Base-by-base conservation (phyloP, 192 early-diverging fungal genomes). In the Coemansia sp. region DNA sequence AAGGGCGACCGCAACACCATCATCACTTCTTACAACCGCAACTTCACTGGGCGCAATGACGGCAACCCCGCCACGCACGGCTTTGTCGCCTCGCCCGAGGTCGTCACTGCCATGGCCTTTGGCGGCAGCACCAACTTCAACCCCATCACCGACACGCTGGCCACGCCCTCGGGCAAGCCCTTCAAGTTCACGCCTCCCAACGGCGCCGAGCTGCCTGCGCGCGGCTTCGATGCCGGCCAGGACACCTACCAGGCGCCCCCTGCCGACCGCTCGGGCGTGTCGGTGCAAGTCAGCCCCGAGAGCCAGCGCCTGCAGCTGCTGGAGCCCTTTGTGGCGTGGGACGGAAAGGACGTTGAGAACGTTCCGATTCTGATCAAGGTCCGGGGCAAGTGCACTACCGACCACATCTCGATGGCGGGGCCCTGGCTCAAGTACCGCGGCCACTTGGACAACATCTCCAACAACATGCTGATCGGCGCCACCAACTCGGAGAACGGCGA, bases 381-480 rank as follows among this genome's bases (percentile, higher is more conserved):
- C 71, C 89, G 90, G 78, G 97, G 97, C 79, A 99, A 99, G 89
- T 99, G 97, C 89, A 99, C 97, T 38, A 99, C 97, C 27, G 97
- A 99, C 82, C 97, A 99, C 86, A 99, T 99, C 77, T 93, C 92
- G 55, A 92, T 93, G 87, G 96, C 94, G 52, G 94, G 93, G 65
- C 92, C 93, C 62, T 94, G 92, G 92, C 87, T 94, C 83, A 92
- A 93, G 89, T 99, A 93, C 90, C 93, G 96, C 79, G 97, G 97
- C 61, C 97, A 99, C 84, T 89, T 99, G 69, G 97, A 99, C 80
- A 99, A 97, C 89, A 95, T 99, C 81, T 92, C 95, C 71, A 97
- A 96, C 89, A 99, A 99, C 90, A 97, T 96, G 90, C 90, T 99
- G 86, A 99, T 99, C 67, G 97, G 97, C 82, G 97, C 95, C 74